Conservation (phyloP, 345 rosid species). For the Boechera retrofracta region DNA sequence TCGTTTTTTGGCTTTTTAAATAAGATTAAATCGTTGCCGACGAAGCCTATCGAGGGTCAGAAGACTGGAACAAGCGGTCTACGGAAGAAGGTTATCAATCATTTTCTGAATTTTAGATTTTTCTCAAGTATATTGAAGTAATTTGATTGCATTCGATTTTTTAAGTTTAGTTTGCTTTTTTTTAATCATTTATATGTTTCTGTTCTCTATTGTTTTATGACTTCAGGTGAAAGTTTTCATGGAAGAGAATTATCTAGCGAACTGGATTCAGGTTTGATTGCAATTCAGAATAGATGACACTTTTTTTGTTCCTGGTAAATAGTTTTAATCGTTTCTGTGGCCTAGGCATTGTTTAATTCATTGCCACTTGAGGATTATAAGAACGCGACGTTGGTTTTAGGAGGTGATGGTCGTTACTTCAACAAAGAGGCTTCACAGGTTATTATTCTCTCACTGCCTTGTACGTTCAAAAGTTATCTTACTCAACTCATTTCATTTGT, state of each 20-base stretch:
- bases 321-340: slow-evolving; percentile 37
- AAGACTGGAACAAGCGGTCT: slow-evolving; percentile 90
- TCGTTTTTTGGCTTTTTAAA: background rate
- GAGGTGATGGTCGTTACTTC: slow-evolving; percentile 96
- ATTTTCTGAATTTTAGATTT: background rate
- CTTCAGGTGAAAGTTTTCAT: slow-evolving; percentile 82
- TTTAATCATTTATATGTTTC: background rate
- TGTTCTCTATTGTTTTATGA: background rate
- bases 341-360: slow-evolving; percentile 88
- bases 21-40: slow-evolving; percentile 67
- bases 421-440: slow-evolving; percentile 92
- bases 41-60: slow-evolving; percentile 82
- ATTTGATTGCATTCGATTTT: background rate
- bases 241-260: slow-evolving; percentile 87
- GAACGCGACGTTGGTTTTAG: slow-evolving; percentile 75
- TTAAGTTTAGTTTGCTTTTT: no score
- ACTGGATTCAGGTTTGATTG: slow-evolving; percentile 88
- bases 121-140: background rate
- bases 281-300: background rate
- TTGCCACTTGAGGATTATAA: slow-evolving; percentile 82
- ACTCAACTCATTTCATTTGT: slow-evolving; percentile 23
- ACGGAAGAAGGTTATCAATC: slow-evolving; percentile 66
- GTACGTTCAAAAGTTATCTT: background rate
- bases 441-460: background rate
- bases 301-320: background rate